phyloP scores from a whole-genome alignment of 2,329 filamentous ascomycete species.

The Westerdykella sp. region DNA sequence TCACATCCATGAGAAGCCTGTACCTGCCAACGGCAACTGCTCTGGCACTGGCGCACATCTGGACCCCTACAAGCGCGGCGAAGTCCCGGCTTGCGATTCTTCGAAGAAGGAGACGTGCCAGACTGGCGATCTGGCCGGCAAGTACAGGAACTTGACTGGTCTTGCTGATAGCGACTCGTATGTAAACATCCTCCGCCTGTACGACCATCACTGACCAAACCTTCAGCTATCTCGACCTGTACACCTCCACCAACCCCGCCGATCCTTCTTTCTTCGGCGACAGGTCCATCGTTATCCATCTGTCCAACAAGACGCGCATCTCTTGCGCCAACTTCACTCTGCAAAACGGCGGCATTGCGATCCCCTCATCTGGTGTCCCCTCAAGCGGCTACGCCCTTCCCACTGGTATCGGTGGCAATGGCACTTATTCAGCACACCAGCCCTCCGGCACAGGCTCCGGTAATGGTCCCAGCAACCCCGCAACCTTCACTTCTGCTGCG shows the following conservation, averaged over 20 bases:
- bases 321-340: constrained; percentile 52
- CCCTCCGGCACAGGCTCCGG: constrained; percentile 11
- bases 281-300: constrained; percentile 51
- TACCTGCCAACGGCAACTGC: constrained; percentile 41
- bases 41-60: constrained; percentile 38
- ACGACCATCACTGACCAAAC: constrained; percentile 1
- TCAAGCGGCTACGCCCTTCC: constrained; percentile 13
- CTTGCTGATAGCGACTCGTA: constrained; percentile 34
- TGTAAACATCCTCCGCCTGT: constrained; percentile 31
- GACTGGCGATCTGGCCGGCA: constrained; percentile 43
- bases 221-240: constrained; percentile 44
- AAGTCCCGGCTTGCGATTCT: constrained; percentile 34
- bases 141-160: constrained; percentile 37
- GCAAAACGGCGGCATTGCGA: constrained; percentile 48
- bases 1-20: constrained; percentile 41
- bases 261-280: constrained; percentile 48
- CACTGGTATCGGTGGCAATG: constrained; percentile 10
- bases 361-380: constrained; percentile 6
- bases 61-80: constrained; percentile 40
- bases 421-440: constrained; percentile 4
- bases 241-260: constrained; percentile 40
- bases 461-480: constrained; percentile 5
- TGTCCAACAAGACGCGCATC: constrained; percentile 48
- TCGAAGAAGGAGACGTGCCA: constrained; percentile 37
- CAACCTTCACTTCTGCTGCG: constrained; percentile 11